These are phyloP conservation scores for Aspergillus chevalieri DNA, from an alignment of 2,329 filamentous ascomycete genomes.

Conservation along the genomic window DNA sequence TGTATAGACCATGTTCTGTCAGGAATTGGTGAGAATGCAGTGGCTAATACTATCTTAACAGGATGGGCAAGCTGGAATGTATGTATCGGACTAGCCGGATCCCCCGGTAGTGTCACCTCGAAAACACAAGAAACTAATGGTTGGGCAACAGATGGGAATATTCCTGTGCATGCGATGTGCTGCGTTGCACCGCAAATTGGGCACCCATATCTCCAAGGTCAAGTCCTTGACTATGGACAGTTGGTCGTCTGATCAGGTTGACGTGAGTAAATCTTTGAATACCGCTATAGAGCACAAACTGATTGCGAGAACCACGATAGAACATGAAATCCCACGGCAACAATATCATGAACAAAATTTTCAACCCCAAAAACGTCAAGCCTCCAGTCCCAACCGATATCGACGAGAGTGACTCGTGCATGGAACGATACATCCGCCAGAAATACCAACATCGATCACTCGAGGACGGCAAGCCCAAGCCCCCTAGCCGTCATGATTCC, in stretches of 20 bases:
- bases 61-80: slow-evolving; percentile 97
- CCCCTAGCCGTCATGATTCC: slow-evolving; percentile 49
- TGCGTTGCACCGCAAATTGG: slow-evolving; percentile 88
- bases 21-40: neutral
- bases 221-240: slow-evolving; percentile 98
- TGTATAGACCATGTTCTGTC: slow-evolving; percentile 23
- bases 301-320: slow-evolving; percentile 53
- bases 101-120: neutral
- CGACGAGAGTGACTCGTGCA: slow-evolving; percentile 86
- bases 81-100: slow-evolving; percentile 36
- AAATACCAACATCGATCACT: slow-evolving; percentile 73
- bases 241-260: slow-evolving; percentile 92
- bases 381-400: slow-evolving; percentile 81
- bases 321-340: slow-evolving; percentile 95
- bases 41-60: slow-evolving; percentile 29
- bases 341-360: slow-evolving; percentile 73
- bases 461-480: slow-evolving; percentile 40
- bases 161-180: slow-evolving; percentile 98
- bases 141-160: slow-evolving; percentile 64
- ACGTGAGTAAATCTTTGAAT: slow-evolving; percentile 53
- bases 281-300: slow-evolving; percentile 43
- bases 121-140: slow-evolving; percentile 8
- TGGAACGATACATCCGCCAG: slow-evolving; percentile 91
- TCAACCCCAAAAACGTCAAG: slow-evolving; percentile 78
- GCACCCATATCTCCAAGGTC: slow-evolving; percentile 96